Conservation (phyloP, 441 rosid genomes). For the Croton setiger region DNA sequence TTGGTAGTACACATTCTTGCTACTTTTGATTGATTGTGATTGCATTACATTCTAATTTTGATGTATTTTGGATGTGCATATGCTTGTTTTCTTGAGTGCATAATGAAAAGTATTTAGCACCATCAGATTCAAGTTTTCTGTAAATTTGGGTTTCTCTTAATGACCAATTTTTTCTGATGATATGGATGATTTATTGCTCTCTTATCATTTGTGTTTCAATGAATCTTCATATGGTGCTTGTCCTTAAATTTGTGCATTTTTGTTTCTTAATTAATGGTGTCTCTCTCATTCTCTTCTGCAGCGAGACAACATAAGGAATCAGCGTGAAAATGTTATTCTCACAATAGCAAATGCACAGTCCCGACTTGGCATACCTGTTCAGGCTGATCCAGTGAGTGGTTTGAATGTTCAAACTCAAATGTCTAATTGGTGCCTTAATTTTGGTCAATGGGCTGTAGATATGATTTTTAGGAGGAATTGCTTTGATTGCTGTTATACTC, state of each 20-base stretch:
- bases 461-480: slow-evolving; percentile 1
- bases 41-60: background rate
- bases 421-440: background rate
- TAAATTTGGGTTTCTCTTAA: background rate
- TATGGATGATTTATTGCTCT: background rate
- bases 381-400: slow-evolving; percentile 81
- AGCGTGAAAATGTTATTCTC: slow-evolving; percentile 93
- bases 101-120: background rate
- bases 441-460: background rate
- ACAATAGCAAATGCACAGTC: slow-evolving; percentile 88
- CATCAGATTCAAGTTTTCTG: background rate
- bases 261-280: background rate
- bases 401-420: slow-evolving; percentile 15
- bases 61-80: background rate
- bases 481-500: background rate
- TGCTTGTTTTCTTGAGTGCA: background rate
- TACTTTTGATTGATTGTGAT: background rate
- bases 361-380: slow-evolving; percentile 59
- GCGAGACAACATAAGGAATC: slow-evolving; percentile 93
- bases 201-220: background rate
- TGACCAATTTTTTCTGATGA: background rate
- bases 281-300: slow-evolving; percentile 30
- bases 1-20: background rate
- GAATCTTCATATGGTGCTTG: background rate
- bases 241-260: background rate